Evolutionary conservation across 2,329 filamentous ascomycete genomes (phyloP).

Genomic region (Dryadomyces quercivorus): DNA sequence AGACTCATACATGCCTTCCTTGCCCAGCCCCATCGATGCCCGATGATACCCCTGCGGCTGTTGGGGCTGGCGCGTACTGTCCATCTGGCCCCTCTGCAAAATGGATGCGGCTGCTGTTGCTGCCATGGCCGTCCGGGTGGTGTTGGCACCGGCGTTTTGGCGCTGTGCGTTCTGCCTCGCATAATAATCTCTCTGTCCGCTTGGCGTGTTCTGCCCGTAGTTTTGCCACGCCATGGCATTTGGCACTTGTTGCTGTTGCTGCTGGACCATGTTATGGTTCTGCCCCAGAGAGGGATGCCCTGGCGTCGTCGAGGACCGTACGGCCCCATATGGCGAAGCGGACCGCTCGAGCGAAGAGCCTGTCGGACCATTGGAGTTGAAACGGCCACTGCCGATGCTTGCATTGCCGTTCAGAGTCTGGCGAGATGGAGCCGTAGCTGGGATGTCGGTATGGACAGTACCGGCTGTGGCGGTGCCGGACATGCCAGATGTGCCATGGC

Average conservation of each 20-base stretch:
- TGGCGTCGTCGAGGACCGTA: background rate
- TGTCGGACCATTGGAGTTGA: background rate
- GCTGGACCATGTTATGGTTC: too few species aligned
- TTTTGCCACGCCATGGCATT: too few species aligned
- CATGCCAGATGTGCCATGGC: background rate
- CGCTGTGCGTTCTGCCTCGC: too few species aligned
- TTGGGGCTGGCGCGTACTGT: background rate
- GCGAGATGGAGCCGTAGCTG: background rate
- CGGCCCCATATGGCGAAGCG: background rate
- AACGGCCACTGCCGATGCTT: background rate
- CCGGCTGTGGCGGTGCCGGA: background rate
- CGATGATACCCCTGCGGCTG: background rate
- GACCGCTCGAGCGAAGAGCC: background rate
- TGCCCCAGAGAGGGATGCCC: too few species aligned
- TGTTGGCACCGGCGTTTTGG: background rate
- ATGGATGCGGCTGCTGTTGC: constrained; percentile 7
- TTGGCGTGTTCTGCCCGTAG: too few species aligned
- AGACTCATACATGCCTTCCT: background rate
- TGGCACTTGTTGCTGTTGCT: too few species aligned
- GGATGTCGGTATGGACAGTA: too few species aligned
- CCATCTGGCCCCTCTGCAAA: constrained; percentile 7
- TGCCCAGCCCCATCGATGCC: constrained; percentile 9
- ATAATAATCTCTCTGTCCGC: too few species aligned
- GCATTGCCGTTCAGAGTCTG: background rate
- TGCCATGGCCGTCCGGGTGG: background rate